These are phyloP conservation scores for Fennellomyces sp. DNA, from an alignment of 371 early-diverging fungal genomes.

Conservation along the genomic window DNA sequence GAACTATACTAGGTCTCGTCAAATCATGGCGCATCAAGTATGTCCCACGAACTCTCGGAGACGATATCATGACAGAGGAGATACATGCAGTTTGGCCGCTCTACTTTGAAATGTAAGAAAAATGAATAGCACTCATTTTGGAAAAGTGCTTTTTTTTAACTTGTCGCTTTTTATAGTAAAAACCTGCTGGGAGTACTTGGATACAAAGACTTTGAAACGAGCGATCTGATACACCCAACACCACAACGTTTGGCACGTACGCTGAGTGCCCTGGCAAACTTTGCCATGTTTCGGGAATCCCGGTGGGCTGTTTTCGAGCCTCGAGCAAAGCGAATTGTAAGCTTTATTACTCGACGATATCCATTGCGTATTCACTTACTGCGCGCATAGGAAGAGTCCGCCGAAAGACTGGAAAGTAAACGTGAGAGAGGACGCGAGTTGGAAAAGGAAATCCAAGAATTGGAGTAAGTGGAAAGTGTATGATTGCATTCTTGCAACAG, in stretches of 20 bases:
- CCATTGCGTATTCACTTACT: neutral
- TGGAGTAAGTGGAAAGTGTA: too few species aligned
- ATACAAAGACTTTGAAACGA: constrained; percentile 14
- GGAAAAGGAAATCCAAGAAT: too few species aligned
- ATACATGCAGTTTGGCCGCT: neutral
- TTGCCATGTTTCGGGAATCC: constrained; percentile 25
- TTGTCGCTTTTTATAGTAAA: constrained; percentile 1
- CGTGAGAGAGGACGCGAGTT: too few species aligned
- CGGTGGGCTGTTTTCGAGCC: constrained; percentile 19
- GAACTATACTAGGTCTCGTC: constrained; percentile 14
- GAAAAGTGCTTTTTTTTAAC: neutral
- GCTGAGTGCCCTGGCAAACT: constrained; percentile 22
- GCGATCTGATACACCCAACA: constrained; percentile 17
- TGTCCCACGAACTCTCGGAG: neutral
- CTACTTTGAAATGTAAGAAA: constrained; percentile 1
- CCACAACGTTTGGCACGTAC: constrained; percentile 25
- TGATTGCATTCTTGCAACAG: too few species aligned
- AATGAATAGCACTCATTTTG: too few species aligned
- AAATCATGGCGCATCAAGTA: constrained; percentile 12
- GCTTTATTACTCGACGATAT: too few species aligned
- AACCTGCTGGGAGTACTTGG: constrained; percentile 12
- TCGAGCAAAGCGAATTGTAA: constrained; percentile 10
- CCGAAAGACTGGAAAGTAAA: too few species aligned
- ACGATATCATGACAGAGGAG: neutral
- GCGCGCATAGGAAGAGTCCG: neutral